Base-by-base conservation (phyloP, 352 stramenopile genomes). In the Pelagophyceae sp. region DNA sequence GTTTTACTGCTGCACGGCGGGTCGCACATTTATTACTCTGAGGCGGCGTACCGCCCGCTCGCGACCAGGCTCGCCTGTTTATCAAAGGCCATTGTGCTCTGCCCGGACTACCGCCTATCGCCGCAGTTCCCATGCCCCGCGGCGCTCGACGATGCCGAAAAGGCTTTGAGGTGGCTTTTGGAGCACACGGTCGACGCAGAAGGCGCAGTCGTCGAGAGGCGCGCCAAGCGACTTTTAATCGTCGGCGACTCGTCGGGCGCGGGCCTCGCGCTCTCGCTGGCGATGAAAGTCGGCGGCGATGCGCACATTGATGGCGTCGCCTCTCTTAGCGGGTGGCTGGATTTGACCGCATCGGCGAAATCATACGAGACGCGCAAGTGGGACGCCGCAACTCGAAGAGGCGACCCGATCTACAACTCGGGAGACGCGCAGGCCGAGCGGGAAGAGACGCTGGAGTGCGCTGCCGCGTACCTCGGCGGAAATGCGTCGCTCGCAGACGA, bases 361-460 rank as follows among this genome's bases (percentile, higher is more conserved):
- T 23, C 6, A 27, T 71, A 71, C 31, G 2, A 37, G 61, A 71
- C 61, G 61, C 61, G 61, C 2, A 29, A 6, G 15, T 71, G 17
- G 19, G 61, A 71, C 33, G 29, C 2, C 19, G 33, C 27, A 31
- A 38, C 29, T 2, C 2, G 29, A 29, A 15, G 27, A 29, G 61
- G 61, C 29, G 61, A 71, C 61, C 29, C 61, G n/a, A 31, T 71
- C 61, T 71, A 38, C 61, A 71, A 71, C 61, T 40, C 6, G 6
- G 61, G 61, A 2, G 61, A 71, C 61, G 3, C 61, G 31, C n/a
- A 71, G 61, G 1, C 25, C 19, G 61, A 71, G 61, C 61, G 61
- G 15, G 15, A 65, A 15, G 61, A 17, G 61, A 71, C 29, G 33
- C 61, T 2, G n/a, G 61, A 6, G 11, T 11, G 29, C 61, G 37